Evolutionary conservation across 163 green algal genomes (phyloP).

Genomic region (Chlorella variabilis): DNA sequence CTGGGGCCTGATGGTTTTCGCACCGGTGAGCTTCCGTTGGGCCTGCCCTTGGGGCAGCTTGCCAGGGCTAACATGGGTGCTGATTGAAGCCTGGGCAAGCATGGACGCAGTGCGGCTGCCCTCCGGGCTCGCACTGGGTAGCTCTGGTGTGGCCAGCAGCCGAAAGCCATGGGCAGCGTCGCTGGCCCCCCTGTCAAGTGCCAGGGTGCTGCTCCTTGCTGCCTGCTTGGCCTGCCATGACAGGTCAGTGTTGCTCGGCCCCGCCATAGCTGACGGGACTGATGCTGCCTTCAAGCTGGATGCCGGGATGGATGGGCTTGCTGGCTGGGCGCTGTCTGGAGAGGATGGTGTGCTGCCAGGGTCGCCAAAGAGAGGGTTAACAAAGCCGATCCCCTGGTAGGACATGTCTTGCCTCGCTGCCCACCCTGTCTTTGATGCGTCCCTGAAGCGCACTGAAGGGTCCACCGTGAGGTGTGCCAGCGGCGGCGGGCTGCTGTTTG

Average conservation of each 20-base stretch:
- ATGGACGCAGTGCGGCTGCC: no score
- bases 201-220: background rate
- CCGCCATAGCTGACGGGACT: background rate
- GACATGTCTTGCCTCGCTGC: background rate
- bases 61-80: background rate
- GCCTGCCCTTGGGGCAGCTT: background rate
- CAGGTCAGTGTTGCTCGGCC: background rate
- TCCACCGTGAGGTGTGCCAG: slow-evolving; percentile 8
- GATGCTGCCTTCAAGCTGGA: background rate
- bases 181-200: background rate
- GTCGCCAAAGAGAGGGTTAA: background rate
- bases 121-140: no score
- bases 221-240: background rate
- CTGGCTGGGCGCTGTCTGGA: background rate
- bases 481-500: background rate
- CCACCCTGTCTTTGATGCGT: slow-evolving; percentile 26
- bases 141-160: slow-evolving; percentile 4
- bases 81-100: background rate
- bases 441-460: slow-evolving; percentile 12
- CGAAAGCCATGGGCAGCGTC: background rate
- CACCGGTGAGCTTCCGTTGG: background rate
- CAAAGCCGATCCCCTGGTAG: background rate
- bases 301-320: background rate
- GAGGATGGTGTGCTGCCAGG: background rate
- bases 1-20: background rate